Evolutionary conservation across 2,329 filamentous ascomycete genomes (phyloP).

Genomic region (Macroventuria anomochaeta): DNA sequence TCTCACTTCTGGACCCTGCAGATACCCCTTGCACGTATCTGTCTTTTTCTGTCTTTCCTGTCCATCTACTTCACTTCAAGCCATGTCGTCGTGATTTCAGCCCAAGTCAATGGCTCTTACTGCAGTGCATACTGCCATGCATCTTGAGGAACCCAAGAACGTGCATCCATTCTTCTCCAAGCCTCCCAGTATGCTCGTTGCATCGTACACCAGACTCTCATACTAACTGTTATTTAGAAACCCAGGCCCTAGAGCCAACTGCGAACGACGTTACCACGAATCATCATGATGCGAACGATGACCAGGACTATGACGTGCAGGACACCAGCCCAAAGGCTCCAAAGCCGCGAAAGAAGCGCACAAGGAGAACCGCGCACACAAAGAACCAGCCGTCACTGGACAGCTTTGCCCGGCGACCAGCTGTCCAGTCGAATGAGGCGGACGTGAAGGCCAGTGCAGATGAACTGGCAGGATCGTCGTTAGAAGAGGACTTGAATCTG

Average conservation of each 20-base stretch:
- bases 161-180: constrained; percentile 51
- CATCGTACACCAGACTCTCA: too few relatives aligned
- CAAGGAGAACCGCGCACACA: constrained; percentile 25
- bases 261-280: not conserved
- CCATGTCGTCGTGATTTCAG: constrained; percentile 5
- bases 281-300: constrained; percentile 24
- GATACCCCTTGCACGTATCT: not conserved
- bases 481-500: constrained; percentile 41
- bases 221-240: constrained; percentile 23
- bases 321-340: constrained; percentile 21
- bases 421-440: not conserved
- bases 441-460: not conserved
- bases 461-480: constrained; percentile 14
- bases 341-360: constrained; percentile 32
- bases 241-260: constrained; percentile 18
- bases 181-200: constrained; percentile 27
- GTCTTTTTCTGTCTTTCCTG: not conserved
- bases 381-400: constrained; percentile 39
- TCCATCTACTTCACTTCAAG: not conserved
- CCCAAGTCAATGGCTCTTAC: constrained; percentile 45
- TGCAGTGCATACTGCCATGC: constrained; percentile 48
- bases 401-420: constrained; percentile 29
- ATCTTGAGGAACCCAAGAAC: constrained; percentile 43
- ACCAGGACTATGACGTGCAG: constrained; percentile 27
- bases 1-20: not conserved